phyloP scores from a whole-genome alignment of 2,329 filamentous ascomycete species.

The Sarocladiaceae sp. region DNA sequence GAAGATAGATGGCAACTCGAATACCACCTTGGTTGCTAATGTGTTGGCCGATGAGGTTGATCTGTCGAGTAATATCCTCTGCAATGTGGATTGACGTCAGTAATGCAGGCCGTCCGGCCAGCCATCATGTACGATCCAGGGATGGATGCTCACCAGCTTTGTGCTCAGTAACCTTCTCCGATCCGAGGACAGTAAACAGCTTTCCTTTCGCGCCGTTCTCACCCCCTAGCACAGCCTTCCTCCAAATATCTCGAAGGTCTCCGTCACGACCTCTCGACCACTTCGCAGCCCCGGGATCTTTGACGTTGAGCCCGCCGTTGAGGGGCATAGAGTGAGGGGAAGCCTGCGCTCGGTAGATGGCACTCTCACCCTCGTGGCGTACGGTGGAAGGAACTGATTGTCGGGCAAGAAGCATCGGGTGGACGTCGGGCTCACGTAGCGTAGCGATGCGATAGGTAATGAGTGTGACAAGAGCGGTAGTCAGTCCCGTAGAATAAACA shows the following conservation, averaged over 20 bases:
- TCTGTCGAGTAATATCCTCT: conserved; percentile 74
- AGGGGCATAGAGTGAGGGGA: conserved; percentile 81
- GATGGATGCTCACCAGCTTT: conserved; percentile 43
- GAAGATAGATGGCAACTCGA: conserved; percentile 82
- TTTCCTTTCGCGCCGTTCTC: conserved; percentile 63
- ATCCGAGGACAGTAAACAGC: conserved; percentile 74
- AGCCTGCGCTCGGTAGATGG: conserved; percentile 77
- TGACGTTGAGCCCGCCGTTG: conserved; percentile 72
- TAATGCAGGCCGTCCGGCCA: not conserved
- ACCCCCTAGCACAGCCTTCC: conserved; percentile 57
- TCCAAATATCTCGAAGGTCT: conserved; percentile 89
- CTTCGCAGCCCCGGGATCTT: conserved; percentile 70
- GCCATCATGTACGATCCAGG: not conserved
- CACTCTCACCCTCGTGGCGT: conserved; percentile 76
- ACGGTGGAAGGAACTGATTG: conserved; percentile 75
- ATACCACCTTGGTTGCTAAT: conserved; percentile 64
- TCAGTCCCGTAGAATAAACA: conserved; percentile 64
- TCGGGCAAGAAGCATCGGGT: conserved; percentile 82
- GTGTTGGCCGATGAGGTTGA: conserved; percentile 78
- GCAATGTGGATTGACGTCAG: not conserved
- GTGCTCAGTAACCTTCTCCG: conserved; percentile 68
- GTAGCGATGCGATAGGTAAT: conserved; percentile 66
- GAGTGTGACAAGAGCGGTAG: conserved; percentile 58
- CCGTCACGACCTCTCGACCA: conserved; percentile 81
- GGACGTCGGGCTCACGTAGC: conserved; percentile 77